These are phyloP conservation scores for Aureobasidium mangrovei DNA, from an alignment of 2,329 filamentous ascomycete genomes.

Conservation along the genomic window DNA sequence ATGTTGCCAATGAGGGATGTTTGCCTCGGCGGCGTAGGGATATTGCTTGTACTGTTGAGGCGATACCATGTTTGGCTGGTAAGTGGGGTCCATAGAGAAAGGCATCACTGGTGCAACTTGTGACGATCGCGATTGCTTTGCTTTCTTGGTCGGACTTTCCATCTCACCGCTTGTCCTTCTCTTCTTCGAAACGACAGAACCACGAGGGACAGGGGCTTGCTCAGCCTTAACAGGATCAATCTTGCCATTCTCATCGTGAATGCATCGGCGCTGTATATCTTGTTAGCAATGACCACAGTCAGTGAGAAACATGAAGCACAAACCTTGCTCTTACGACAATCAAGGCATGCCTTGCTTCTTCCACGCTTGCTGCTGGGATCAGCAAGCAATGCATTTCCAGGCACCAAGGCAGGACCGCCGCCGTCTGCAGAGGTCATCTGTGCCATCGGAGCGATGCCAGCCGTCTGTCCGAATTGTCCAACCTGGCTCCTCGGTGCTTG, in stretches of 20 bases:
- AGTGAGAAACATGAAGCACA: slow-evolving; percentile 23
- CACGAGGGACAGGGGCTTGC: slow-evolving; percentile 52
- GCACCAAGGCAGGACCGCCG: slow-evolving; percentile 6
- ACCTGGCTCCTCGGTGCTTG: neutral
- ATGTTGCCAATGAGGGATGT: slow-evolving; percentile 19
- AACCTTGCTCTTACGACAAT: slow-evolving; percentile 61
- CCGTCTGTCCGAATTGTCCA: neutral
- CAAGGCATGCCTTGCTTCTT: slow-evolving; percentile 55
- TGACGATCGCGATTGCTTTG: slow-evolving; percentile 14
- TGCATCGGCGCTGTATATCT: slow-evolving; percentile 49
- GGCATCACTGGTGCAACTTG: slow-evolving; percentile 10
- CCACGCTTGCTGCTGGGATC: slow-evolving; percentile 25
- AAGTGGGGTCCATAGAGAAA: neutral
- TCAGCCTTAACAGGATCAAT: slow-evolving; percentile 56
- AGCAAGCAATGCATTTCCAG: slow-evolving; percentile 15
- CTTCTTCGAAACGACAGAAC: slow-evolving; percentile 47
- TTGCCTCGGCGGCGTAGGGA: slow-evolving; percentile 2
- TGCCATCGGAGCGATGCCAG: slow-evolving; percentile 10
- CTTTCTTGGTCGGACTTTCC: slow-evolving; percentile 20
- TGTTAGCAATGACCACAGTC: slow-evolving; percentile 17
- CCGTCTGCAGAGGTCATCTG: slow-evolving; percentile 8
- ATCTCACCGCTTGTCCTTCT: slow-evolving; percentile 38
- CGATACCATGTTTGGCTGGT: slow-evolving; percentile 19
- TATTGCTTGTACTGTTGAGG: slow-evolving; percentile 14
- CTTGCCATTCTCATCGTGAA: slow-evolving; percentile 56